Evolutionary conservation across 2,329 filamentous ascomycete species (phyloP), one percentile per base, ranked within the genome.

Genomic region (Colletotrichum coccodes): DNA sequence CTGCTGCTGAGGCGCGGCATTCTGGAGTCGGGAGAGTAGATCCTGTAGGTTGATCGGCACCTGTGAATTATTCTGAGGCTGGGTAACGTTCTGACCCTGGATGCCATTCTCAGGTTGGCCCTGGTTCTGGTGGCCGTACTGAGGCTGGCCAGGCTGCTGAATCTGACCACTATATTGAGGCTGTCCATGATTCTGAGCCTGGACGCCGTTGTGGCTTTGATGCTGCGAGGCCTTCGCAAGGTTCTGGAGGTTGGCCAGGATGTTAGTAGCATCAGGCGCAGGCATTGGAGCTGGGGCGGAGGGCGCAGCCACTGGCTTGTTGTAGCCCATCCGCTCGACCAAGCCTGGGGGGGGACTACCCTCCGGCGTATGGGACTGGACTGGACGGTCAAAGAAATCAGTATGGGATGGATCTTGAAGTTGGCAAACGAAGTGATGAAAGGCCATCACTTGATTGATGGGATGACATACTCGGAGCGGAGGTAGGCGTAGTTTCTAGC

Each of bases 181-280:
- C 14, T 57, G 50, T 40, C 46, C 46, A 23, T 52, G 53, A 42
- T 18, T 23, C 23, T 63, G 75, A 71, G 81, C 73, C 49, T 42
- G 73, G 59, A 72, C 76, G 59, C 40, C 28, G 44, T 30, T 63
- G n/a, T 18, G 62, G 32, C 47, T 52, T 46, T 59, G 83, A 79
- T 61, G 84, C 79, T 26, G 83, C 82, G 42, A 85, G 88, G 78
- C 30, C 21, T 30, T 42, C 6, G 56, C 42, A 34, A 58, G 56
- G 8, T 90, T 94, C 79, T 94, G 91, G 81, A 96, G 92, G 76
- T 93, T 93, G 72, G 93, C 92, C 71, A 95, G 85, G 74, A 96
- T 94, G 72, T 90, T 91, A 70, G 83, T 80, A 70, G 84, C 80
- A 63, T 78, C 81, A 49, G 84, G 85, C 64, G 85, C 79, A 71